A percentile compares a stretch with the other conserved stretches of the same genome.
These are phyloP conservation scores for Colletotrichum euphorbiae DNA, from an alignment of 2,329 filamentous ascomycete species.

Conservation along the genomic window DNA sequence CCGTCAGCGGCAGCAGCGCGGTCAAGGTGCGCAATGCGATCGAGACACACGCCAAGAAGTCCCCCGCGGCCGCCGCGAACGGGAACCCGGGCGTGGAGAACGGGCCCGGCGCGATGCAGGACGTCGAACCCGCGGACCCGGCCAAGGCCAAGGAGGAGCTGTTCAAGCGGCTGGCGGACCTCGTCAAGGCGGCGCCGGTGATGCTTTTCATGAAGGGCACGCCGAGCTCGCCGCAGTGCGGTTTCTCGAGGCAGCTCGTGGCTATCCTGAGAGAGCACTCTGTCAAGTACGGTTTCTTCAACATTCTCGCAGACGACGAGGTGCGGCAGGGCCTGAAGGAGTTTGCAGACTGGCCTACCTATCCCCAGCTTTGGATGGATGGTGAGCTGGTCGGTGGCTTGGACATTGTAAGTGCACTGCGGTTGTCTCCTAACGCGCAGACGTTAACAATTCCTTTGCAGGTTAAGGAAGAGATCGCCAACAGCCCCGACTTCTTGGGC, in stretches of 20 bases:
- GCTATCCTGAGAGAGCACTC: conserved; percentile 86
- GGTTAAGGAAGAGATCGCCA: conserved; percentile 94
- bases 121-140: conserved; percentile 51
- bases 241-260: conserved; percentile 93
- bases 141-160: conserved; percentile 82
- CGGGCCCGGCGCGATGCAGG: conserved; percentile 37
- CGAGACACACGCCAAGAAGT: conserved; percentile 78
- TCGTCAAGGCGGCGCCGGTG: conserved; percentile 95
- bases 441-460: conserved; percentile 50
- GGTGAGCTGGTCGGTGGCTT: conserved; percentile 93
- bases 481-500: conserved; percentile 83
- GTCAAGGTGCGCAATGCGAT: conserved; percentile 86
- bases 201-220: conserved; percentile 99
- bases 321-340: conserved; percentile 96
- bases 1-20: conserved; percentile 90
- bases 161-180: conserved; percentile 80
- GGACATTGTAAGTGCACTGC: conserved; percentile 81
- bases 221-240: conserved; percentile 86
- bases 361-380: conserved; percentile 91
- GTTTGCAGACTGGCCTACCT: conserved; percentile 98
- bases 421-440: background rate
- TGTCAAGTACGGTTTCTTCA: conserved; percentile 98
- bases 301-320: conserved; percentile 97
- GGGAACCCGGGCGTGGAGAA: conserved; percentile 42
- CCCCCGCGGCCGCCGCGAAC: conserved; percentile 54